Evolutionary conservation across 306 rosid genomes (phyloP).

Genomic region (Quercus glauca): DNA sequence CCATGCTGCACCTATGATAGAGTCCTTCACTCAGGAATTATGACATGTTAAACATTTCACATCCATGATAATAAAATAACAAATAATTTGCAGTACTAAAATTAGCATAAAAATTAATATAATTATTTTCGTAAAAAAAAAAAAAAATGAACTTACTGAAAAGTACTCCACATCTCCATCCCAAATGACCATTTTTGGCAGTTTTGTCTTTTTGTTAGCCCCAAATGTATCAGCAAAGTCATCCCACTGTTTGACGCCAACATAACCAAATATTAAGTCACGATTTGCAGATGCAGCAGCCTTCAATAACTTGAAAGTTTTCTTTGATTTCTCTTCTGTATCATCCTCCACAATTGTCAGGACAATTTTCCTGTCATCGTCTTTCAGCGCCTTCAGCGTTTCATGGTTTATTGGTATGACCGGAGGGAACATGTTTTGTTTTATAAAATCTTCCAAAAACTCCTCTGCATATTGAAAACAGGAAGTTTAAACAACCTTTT

Average conservation of each 20-base stretch:
- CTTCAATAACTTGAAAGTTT: slow-evolving; percentile 66
- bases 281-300: slow-evolving; percentile 97
- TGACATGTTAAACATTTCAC: not conserved
- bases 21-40: not conserved
- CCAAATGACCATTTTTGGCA: slow-evolving; percentile 91
- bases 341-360: slow-evolving; percentile 85
- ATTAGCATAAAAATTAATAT: slow-evolving; percentile 3
- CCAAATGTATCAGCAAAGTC: slow-evolving; percentile 85
- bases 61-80: not conserved
- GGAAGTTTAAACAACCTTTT: not conserved
- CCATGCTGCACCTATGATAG: not conserved
- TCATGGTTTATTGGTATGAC: slow-evolving; percentile 71
- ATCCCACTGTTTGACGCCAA: slow-evolving; percentile 75
- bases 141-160: slow-evolving; percentile 46
- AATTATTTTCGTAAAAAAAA: not conserved
- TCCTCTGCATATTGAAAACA: slow-evolving; percentile 53
- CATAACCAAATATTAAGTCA: slow-evolving; percentile 81
- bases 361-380: slow-evolving; percentile 76
- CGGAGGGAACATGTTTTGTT: slow-evolving; percentile 72
- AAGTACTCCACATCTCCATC: slow-evolving; percentile 72
- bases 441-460: slow-evolving; percentile 76
- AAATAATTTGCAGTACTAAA: slow-evolving; percentile 12
- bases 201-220: slow-evolving; percentile 39
- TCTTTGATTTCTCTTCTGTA: slow-evolving; percentile 59
- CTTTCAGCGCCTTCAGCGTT: slow-evolving; percentile 59